Conservation (phyloP, 768 basidiomycete species). For the Hericium coralloides region DNA sequence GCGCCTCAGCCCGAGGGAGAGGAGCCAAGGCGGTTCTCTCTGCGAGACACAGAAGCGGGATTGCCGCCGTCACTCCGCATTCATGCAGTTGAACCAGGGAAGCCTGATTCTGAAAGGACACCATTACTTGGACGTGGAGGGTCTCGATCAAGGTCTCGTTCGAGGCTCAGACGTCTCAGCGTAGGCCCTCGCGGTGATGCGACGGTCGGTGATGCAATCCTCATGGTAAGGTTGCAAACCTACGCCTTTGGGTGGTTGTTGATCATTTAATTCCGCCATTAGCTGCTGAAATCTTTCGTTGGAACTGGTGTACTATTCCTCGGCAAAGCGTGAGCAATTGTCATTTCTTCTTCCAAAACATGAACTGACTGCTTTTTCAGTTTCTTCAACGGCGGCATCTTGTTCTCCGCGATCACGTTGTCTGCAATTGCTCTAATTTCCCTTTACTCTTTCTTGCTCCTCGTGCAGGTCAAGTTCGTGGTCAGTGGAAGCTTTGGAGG, state of each 20-base stretch:
- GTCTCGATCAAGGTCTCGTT: constrained; percentile 39
- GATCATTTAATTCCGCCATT: neutral
- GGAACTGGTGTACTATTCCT: constrained; percentile 95
- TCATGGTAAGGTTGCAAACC: constrained; percentile 58
- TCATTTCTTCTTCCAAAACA: too few species aligned
- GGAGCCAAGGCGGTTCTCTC: neutral
- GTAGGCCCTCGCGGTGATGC: constrained; percentile 74
- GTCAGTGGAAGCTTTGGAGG: constrained; percentile 93
- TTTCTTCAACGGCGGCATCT: constrained; percentile 90
- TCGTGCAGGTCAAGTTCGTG: constrained; percentile 79
- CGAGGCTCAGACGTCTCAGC: constrained; percentile 45
- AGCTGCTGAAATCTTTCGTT: constrained; percentile 90
- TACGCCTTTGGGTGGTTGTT: neutral
- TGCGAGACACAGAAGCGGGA: neutral
- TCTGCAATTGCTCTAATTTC: constrained; percentile 79
- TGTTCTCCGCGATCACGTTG: constrained; percentile 79
- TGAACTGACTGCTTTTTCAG: constrained; percentile 26
- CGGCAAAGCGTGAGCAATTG: constrained; percentile 69
- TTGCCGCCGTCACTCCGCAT: constrained; percentile 3
- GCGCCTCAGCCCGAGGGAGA: constrained; percentile 10
- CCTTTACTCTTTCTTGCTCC: constrained; percentile 86
- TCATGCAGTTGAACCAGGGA: constrained; percentile 6
- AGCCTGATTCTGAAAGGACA: constrained; percentile 34
- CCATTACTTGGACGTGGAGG: constrained; percentile 39
- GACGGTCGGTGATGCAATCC: constrained; percentile 80